Base-by-base conservation (phyloP, 768 basidiomycete genomes). In the Hydnomerulius pinastri region DNA sequence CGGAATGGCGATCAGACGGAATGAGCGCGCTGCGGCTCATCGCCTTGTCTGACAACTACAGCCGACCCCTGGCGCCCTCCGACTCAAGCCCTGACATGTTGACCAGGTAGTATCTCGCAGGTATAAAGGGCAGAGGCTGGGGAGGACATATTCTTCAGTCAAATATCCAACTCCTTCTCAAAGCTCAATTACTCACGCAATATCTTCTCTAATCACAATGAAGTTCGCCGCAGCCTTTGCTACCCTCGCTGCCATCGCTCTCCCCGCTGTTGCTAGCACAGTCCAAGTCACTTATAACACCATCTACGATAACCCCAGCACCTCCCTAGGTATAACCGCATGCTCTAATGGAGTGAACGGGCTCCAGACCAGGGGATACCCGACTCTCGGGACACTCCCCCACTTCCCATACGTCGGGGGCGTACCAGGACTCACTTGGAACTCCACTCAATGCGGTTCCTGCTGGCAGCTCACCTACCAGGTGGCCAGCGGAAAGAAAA, bases 401-500 rank as follows among this genome's bases (percentile, higher is more conserved):
- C 50, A 54, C 27, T 72, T 66, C 65, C 67, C 69, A 13, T 50
- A 57, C 47, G 64, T 72, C 40, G 70, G 67, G 20, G 72, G 62
- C 9, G 28, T 53, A 20, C 52, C 53, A 12, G 56, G 43, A 23
- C 37, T 57, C 29, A 50, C 50, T 17, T 85, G 69, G 65, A 75
- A 81, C 61, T 82, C 81, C 5, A 42, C 72, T 2, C 63, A 68
- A n/a, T 85, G 84, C 55, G 82, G 82, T 18, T 73, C 77, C 29
- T 86, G 82, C 68, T 86, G 81, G 80, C 49, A 74, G 50, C 60
- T 85, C 49, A 73, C 77, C n/a, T 83, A 74, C 67, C 67, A 70
- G 17, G 65, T 68, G 35, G 51, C 54, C 6, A 53, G 56, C 18
- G 70, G 69, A 4, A 64, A 53, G 1, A 61, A 53, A 29, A 73